Evolutionary conservation across 345 rosid genomes (phyloP).

Genomic region (Melaleuca quinquenervia): DNA sequence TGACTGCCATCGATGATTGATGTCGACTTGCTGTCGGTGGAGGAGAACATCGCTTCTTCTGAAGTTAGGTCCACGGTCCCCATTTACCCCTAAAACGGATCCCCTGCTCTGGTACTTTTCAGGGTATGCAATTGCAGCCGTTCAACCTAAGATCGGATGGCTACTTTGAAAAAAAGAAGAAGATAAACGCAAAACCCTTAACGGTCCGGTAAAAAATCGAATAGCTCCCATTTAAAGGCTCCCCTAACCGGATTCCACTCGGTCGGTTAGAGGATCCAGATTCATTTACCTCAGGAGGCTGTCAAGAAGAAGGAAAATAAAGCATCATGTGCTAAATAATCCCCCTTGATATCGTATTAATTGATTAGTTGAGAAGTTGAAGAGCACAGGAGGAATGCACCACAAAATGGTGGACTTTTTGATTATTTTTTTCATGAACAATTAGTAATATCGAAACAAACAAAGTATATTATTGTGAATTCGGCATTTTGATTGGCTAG

Average conservation of each 20-base stretch:
- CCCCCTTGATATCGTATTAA: neutral
- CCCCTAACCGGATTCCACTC: too few species aligned
- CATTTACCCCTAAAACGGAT: too few species aligned
- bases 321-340: neutral
- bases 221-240: too few species aligned
- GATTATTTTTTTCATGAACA: neutral
- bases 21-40: neutral
- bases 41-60: neutral
- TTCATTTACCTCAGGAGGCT: neutral
- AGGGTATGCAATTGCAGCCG: too few species aligned
- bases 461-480: neutral
- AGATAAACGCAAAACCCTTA: too few species aligned
- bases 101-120: too few species aligned
- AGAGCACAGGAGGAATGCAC: neutral
- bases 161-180: too few species aligned
- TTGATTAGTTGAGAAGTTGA: neutral
- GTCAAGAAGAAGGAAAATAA: neutral
- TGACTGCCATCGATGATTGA: neutral
- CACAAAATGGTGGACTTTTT: neutral
- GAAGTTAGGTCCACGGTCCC: neutral
- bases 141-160: too few species aligned
- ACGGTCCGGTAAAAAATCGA: too few species aligned
- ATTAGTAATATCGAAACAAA: neutral
- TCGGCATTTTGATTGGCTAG: neutral
- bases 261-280: too few species aligned